A percentile compares a stretch with the other conserved stretches of the same genome.
Evolutionary conservation across 148 eudicot genomes (phyloP).

Genomic region (Camellia japonica): DNA sequence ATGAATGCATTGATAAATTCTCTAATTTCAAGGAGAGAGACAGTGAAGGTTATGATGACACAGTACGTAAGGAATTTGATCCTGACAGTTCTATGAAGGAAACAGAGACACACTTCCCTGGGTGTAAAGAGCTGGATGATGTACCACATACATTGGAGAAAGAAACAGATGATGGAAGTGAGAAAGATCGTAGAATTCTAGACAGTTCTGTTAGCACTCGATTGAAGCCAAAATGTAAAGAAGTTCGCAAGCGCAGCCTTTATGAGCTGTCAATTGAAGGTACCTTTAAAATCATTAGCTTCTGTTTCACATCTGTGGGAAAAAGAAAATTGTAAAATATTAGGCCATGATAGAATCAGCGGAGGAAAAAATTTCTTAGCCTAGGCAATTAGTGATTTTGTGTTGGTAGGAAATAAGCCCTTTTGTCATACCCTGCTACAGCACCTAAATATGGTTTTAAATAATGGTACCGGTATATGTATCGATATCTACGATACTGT

Average conservation of each 20-base stretch:
- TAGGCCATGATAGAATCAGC: not conserved
- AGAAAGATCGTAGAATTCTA: slow-evolving; percentile 11
- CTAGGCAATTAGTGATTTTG: not conserved
- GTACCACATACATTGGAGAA: slow-evolving; percentile 14
- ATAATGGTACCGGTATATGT: no score
- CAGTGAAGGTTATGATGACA: slow-evolving; percentile 11
- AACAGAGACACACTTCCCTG: slow-evolving; percentile 21
- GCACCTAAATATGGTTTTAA: not conserved
- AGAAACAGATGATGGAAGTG: slow-evolving; percentile 15
- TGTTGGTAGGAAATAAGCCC: not conserved
- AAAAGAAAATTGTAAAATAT: not conserved
- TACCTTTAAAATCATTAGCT: slow-evolving; percentile 18
- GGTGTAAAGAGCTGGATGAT: slow-evolving; percentile 17
- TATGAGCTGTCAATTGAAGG: slow-evolving; percentile 53
- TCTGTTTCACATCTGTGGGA: not conserved
- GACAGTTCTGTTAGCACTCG: slow-evolving; percentile 14
- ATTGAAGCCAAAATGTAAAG: slow-evolving; percentile 43
- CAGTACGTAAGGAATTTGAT: slow-evolving; percentile 18
- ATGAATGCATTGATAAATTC: slow-evolving; percentile 14
- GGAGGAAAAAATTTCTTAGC: not conserved
- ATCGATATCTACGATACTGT: no score
- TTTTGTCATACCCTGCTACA: not conserved
- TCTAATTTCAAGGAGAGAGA: slow-evolving; percentile 16
- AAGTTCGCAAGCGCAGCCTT: slow-evolving; percentile 51
- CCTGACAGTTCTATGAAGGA: slow-evolving; percentile 13